Evolutionary conservation across 192 early-diverging fungal genomes (phyloP).

Genomic region (Coemansia sp.): DNA sequence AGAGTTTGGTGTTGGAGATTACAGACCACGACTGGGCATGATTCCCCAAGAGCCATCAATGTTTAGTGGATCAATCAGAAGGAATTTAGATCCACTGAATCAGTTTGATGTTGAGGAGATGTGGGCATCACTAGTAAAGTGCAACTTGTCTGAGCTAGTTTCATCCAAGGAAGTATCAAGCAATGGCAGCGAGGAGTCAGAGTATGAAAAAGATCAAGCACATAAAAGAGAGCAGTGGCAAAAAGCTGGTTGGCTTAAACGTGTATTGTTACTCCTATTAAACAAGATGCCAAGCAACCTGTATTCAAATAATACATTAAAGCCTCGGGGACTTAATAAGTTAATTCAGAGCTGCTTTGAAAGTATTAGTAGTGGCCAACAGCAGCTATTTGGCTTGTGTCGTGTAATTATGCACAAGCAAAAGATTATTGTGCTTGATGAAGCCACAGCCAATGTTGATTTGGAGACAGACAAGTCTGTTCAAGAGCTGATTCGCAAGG

Average conservation of each 20-base stretch:
- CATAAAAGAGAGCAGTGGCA: conserved; percentile 15
- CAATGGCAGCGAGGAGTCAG: neutral
- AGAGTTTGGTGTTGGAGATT: conserved; percentile 65
- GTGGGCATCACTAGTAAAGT: conserved; percentile 27
- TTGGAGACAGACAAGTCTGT: too few species aligned
- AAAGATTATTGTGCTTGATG: too few species aligned
- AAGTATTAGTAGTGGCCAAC: too few species aligned
- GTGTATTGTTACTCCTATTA: conserved; percentile 4
- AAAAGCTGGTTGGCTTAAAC: conserved; percentile 11
- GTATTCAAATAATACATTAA: neutral
- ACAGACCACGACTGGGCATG: conserved; percentile 57
- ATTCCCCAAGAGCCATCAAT: conserved; percentile 69
- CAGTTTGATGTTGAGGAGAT: conserved; percentile 21
- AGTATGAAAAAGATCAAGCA: neutral
- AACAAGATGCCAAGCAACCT: too few species aligned
- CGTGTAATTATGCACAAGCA: too few species aligned
- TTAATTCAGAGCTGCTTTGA: neutral
- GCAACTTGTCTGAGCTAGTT: conserved; percentile 15
- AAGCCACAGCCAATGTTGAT: too few species aligned
- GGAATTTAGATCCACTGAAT: conserved; percentile 69
- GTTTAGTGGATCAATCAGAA: conserved; percentile 63
- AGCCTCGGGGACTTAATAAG: too few species aligned
- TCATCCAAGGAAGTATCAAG: neutral
- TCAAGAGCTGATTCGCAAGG: too few species aligned
- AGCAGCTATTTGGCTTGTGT: too few species aligned